phyloP scores from a whole-genome alignment of 208 protist species.

The Blechomonas ayalai region DNA sequence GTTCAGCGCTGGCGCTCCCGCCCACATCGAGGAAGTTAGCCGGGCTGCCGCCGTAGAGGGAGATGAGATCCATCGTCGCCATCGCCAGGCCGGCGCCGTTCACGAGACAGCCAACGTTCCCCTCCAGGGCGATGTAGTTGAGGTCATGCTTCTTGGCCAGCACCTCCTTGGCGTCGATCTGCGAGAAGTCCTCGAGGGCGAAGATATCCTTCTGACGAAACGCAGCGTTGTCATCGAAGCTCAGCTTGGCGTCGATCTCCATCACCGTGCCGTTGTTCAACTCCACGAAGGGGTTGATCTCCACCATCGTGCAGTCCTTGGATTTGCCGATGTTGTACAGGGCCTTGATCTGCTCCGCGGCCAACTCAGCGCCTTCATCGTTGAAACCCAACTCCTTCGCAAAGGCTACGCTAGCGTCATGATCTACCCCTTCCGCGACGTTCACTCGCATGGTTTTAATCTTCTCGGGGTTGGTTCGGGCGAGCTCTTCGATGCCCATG shows the following conservation, averaged over 20 bases:
- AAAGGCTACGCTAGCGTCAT: constrained; percentile 74
- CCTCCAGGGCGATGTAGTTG: constrained; percentile 99
- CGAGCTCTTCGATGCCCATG: constrained; percentile 98
- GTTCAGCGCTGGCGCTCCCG: constrained; percentile 87
- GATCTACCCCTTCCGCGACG: constrained; percentile 89
- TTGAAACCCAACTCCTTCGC: constrained; percentile 90
- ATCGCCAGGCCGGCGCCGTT: constrained; percentile 99
- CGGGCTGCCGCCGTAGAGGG: constrained; percentile 95
- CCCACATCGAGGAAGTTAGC: constrained; percentile 99
- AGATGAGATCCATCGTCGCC: constrained; percentile 99
- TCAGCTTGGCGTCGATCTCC: constrained; percentile 98
- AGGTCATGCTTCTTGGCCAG: constrained; percentile 94
- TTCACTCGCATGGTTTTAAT: constrained; percentile 95
- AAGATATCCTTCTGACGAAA: constrained; percentile 98
- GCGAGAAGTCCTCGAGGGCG: constrained; percentile 87
- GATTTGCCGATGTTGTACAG: constrained; percentile 97
- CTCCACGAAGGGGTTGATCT: constrained; percentile 99
- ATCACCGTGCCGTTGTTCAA: constrained; percentile 92
- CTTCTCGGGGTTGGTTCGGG: constrained; percentile 90
- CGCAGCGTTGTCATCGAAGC: constrained; percentile 98
- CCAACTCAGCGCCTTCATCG: constrained; percentile 63
- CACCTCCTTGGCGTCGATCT: constrained; percentile 95
- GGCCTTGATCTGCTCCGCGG: constrained; percentile 90
- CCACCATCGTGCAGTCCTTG: constrained; percentile 96
- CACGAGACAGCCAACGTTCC: constrained; percentile 97